Conservation (phyloP, 2,329 filamentous ascomycete genomes). For the Talaromyces sp. region DNA sequence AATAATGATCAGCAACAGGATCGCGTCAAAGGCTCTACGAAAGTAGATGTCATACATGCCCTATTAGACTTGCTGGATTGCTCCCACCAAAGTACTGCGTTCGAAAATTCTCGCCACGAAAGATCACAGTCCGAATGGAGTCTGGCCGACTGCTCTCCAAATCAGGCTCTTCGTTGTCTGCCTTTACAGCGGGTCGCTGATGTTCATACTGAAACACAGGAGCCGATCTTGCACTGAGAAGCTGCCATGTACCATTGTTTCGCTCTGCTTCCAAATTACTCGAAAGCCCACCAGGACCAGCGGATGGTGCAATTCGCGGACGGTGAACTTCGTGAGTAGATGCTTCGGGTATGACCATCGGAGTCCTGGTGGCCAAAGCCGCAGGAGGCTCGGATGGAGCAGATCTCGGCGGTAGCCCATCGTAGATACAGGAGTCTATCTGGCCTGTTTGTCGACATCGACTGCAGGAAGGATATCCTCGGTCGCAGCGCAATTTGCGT, state of each 20-base stretch:
- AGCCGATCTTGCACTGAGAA: constrained; percentile 6
- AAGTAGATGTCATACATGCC: constrained; percentile 20
- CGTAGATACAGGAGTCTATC: background rate
- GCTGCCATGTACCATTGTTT: constrained; percentile 9
- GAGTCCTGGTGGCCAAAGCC: background rate
- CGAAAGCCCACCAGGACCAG: background rate
- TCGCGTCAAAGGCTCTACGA: no score
- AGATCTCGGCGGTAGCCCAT: constrained; percentile 2
- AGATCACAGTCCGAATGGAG: constrained; percentile 14
- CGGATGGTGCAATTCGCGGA: background rate
- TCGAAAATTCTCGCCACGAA: constrained; percentile 26
- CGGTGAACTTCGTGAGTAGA: background rate
- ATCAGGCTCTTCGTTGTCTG: constrained; percentile 5
- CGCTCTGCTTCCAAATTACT: constrained; percentile 8
- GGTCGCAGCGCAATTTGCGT: constrained; percentile 21
- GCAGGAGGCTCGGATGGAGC: background rate
- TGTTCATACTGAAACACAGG: background rate
- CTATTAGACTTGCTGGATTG: constrained; percentile 24
- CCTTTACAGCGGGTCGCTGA: constrained; percentile 16
- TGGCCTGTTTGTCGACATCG: constrained; percentile 13
- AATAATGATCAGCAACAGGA: no score
- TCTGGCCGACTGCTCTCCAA: constrained; percentile 6
- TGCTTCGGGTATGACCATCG: background rate
- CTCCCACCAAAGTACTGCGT: constrained; percentile 28
- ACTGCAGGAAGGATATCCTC: constrained; percentile 17